These are phyloP conservation scores for Fagopyrum homotropicum DNA, from an alignment of 148 eudicot genomes.

Conservation along the genomic window DNA sequence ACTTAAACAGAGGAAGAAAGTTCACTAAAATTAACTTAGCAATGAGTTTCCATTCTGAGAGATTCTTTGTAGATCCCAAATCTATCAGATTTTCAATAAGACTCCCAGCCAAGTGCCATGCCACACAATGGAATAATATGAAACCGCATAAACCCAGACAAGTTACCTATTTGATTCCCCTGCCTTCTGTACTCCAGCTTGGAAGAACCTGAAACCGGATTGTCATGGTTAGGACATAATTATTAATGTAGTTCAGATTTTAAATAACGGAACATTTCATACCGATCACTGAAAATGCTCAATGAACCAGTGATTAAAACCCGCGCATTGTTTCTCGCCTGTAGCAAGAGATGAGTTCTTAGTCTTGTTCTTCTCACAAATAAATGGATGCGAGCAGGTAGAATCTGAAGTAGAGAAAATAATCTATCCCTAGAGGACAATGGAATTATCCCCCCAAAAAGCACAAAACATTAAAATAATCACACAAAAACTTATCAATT, in stretches of 20 bases:
- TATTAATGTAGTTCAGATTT: neutral
- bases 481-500: neutral
- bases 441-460: neutral
- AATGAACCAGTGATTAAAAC: slow-evolving; percentile 70
- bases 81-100: no score
- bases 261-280: slow-evolving; percentile 14
- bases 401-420: neutral
- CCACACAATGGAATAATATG: neutral
- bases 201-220: slow-evolving; percentile 49
- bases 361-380: neutral
- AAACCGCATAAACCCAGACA: neutral
- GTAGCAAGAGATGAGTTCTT: slow-evolving; percentile 10
- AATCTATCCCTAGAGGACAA: neutral
- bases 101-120: neutral
- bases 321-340: slow-evolving; percentile 94
- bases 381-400: neutral
- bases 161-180: slow-evolving; percentile 60
- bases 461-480: neutral
- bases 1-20: no score
- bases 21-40: no score
- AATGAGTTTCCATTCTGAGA: no score
- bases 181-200: slow-evolving; percentile 70
- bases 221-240: neutral
- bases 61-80: no score
- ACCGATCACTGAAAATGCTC: slow-evolving; percentile 74